A percentile compares a stretch with the other conserved stretches of the same genome.
Evolutionary conservation across 1,284 basidiomycete species (phyloP).

Genomic region (Cryptococcus amylolentus): DNA sequence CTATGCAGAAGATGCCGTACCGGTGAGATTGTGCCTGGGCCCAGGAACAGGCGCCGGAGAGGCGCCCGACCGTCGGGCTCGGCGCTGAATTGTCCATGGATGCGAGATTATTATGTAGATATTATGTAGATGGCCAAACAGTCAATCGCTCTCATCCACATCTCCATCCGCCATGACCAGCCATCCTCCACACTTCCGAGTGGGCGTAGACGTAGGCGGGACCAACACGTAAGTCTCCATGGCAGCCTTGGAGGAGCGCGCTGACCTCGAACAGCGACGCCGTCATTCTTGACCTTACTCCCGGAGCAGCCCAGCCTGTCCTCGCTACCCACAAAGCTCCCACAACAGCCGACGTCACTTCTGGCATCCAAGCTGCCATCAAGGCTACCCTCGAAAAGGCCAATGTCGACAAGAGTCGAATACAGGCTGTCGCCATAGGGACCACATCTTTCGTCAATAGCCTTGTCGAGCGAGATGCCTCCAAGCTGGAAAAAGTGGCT

Average conservation of each 20-base stretch:
- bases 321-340: slow-evolving; percentile 56
- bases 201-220: slow-evolving; percentile 56
- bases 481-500: slow-evolving; percentile 29
- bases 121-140: neutral
- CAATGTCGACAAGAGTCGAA: slow-evolving; percentile 7
- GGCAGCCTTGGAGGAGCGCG: neutral
- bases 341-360: slow-evolving; percentile 57
- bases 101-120: no score
- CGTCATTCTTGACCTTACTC: slow-evolving; percentile 55
- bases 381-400: slow-evolving; percentile 22
- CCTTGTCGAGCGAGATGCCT: slow-evolving; percentile 27
- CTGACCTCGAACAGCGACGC: slow-evolving; percentile 47
- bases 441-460: slow-evolving; percentile 42
- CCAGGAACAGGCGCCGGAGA: no score
- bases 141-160: neutral
- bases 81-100: no score
- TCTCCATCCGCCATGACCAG: neutral
- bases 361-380: slow-evolving; percentile 51
- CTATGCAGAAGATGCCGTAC: no score
- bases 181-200: slow-evolving; percentile 34
- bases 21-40: no score
- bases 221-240: slow-evolving; percentile 24
- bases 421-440: slow-evolving; percentile 34
- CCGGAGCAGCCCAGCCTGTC: slow-evolving; percentile 39
- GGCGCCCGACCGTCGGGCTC: no score